These are phyloP conservation scores for Areca catechu DNA, from an alignment of 176 grass and related monocot genomes.

Conservation along the genomic window DNA sequence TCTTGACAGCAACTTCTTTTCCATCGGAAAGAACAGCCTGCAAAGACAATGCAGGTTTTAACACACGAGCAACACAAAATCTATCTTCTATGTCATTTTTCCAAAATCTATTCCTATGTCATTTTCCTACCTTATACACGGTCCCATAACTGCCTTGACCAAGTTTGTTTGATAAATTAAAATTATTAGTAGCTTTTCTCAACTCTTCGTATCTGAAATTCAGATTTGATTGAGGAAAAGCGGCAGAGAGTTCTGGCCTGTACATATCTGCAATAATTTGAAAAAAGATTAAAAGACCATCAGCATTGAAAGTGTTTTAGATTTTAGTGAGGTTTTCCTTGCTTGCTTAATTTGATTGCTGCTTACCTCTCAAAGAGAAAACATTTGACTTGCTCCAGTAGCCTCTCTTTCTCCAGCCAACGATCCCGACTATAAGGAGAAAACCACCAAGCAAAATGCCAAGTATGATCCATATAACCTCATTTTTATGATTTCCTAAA, in stretches of 20 bases:
- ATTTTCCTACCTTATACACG: constrained; percentile 60
- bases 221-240: constrained; percentile 61
- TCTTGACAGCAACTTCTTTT: constrained; percentile 82
- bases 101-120: constrained; percentile 2
- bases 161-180: constrained; percentile 67
- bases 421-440: constrained; percentile 32
- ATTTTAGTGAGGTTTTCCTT: too few relatives aligned
- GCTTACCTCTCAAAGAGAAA: constrained; percentile 61
- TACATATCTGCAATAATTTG: constrained; percentile 39
- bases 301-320: not conserved
- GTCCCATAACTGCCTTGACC: constrained; percentile 81
- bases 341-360: not conserved
- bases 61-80: not conserved
- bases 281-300: not conserved
- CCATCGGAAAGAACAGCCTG: constrained; percentile 66
- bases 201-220: constrained; percentile 72
- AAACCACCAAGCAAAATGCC: constrained; percentile 45
- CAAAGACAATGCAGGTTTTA: not conserved
- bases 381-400: constrained; percentile 9
- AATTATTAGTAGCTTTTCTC: constrained; percentile 58
- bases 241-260: constrained; percentile 28
- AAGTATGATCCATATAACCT: constrained; percentile 50
- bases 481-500: constrained; percentile 29
- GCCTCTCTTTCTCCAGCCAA: constrained; percentile 44
- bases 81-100: not conserved